A percentile compares a stretch with the other conserved stretches of the same genome.
These are phyloP conservation scores for Gossypium raimondii DNA, from an alignment of 345 rosid species.

Conservation along the genomic window DNA sequence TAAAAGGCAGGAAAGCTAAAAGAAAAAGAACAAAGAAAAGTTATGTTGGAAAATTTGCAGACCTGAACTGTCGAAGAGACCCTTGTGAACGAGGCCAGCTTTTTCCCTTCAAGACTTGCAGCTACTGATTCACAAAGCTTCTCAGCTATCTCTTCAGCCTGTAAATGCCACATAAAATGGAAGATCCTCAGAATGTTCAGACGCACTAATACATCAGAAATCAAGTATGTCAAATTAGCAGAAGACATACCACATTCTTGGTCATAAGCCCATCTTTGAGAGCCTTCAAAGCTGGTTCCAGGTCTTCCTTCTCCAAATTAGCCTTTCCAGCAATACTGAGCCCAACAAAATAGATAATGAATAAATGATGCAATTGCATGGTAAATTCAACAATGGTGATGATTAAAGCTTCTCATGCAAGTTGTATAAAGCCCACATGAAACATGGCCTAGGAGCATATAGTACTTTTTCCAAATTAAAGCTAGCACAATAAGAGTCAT, in stretches of 20 bases:
- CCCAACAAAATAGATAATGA: constrained; percentile 19
- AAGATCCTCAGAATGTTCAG: background rate
- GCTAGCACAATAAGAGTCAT: background rate
- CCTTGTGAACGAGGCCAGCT: constrained; percentile 92
- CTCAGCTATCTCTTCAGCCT: constrained; percentile 99
- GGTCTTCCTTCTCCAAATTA: constrained; percentile 88
- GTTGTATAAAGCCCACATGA: background rate
- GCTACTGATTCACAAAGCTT: constrained; percentile 98
- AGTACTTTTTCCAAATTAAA: background rate
- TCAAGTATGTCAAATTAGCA: background rate
- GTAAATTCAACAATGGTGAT: background rate
- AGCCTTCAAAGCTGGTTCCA: constrained; percentile 89
- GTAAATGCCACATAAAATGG: constrained; percentile 18
- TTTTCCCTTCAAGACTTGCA: constrained; percentile 96
- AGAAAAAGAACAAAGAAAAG: background rate
- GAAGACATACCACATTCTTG: constrained; percentile 89
- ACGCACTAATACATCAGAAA: constrained; percentile 3
- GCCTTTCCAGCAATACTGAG: constrained; percentile 95
- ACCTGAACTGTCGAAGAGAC: constrained; percentile 96
- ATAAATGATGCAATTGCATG: background rate
- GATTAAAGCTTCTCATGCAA: background rate
- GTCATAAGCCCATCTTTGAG: constrained; percentile 98
- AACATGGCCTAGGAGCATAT: background rate
- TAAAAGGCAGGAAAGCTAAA: background rate
- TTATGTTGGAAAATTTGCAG: constrained; percentile 18